phyloP scores from a whole-genome alignment of 2,329 filamentous ascomycete species.

The Neonectria faginata region DNA sequence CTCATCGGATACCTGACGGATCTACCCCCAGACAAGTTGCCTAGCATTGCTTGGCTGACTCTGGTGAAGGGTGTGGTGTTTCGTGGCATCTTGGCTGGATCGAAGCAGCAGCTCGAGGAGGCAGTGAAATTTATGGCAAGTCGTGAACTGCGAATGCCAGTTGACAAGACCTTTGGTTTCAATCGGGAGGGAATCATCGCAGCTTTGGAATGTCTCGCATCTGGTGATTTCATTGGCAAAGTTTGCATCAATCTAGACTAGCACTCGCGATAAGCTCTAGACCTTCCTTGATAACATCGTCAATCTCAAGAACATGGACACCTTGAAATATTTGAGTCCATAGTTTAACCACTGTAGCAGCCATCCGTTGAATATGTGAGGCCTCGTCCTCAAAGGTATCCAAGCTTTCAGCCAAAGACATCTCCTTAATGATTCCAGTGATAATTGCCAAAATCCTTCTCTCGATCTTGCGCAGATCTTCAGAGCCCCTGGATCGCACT shows the following conservation, averaged over 20 bases:
- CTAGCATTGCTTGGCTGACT: slow-evolving; percentile 1
- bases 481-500: not conserved
- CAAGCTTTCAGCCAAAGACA: not conserved
- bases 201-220: not conserved
- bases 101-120: slow-evolving; percentile 27
- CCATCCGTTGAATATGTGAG: not conserved
- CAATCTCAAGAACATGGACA: slow-evolving; percentile 4
- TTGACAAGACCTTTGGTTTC: slow-evolving; percentile 7
- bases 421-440: slow-evolving; percentile 5
- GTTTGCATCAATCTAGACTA: slow-evolving; percentile 14
- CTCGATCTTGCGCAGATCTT: slow-evolving; percentile 1
- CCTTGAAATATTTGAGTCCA: slow-evolving; percentile 7
- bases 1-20: slow-evolving; percentile 56
- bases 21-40: slow-evolving; percentile 5
- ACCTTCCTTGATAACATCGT: slow-evolving; percentile 1
- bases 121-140: not conserved
- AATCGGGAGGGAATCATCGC: not conserved
- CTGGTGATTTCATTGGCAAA: slow-evolving; percentile 12
- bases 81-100: slow-evolving; percentile 18
- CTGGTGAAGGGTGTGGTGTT: slow-evolving; percentile 13
- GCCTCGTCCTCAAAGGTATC: slow-evolving; percentile 1
- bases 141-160: not conserved
- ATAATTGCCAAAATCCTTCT: not conserved
- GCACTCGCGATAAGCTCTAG: not conserved
- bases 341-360: slow-evolving; percentile 1